phyloP scores from a whole-genome alignment of 2,329 filamentous ascomycete species.

The Calonectria naviculata region DNA sequence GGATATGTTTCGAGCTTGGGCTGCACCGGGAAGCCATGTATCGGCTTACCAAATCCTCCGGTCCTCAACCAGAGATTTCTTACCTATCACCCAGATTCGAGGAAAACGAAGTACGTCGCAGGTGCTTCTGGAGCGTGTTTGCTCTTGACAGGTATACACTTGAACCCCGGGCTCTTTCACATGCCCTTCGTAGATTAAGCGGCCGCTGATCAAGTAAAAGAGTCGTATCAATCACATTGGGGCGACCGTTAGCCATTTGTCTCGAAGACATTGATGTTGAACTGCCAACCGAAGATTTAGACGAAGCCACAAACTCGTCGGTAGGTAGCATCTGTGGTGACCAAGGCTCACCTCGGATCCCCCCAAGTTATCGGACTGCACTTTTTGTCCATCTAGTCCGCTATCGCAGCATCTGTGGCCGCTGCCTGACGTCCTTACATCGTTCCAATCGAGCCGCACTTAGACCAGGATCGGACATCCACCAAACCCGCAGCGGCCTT shows the following conservation, averaged over 20 bases:
- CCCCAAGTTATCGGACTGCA: constrained; percentile 30
- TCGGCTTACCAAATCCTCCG: constrained; percentile 43
- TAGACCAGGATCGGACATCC: constrained; percentile 28
- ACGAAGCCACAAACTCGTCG: not conserved
- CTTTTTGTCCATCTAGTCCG: constrained; percentile 53
- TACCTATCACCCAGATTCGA: constrained; percentile 23
- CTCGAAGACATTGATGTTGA: constrained; percentile 54
- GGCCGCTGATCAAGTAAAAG: not conserved
- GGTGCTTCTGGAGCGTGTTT: constrained; percentile 57
- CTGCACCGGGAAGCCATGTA: constrained; percentile 47
- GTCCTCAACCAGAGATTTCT: not conserved
- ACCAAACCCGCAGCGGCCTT: constrained; percentile 29
- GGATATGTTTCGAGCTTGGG: constrained; percentile 54
- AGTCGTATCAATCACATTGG: constrained; percentile 47
- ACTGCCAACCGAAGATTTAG: constrained; percentile 39
- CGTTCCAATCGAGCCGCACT: constrained; percentile 31
- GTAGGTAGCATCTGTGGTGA: not conserved
- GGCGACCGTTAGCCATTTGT: constrained; percentile 52
- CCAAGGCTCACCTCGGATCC: constrained; percentile 7
- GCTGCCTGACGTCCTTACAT: constrained; percentile 49
- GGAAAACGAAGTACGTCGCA: constrained; percentile 47
- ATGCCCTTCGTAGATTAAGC: not conserved
- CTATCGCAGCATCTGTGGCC: constrained; percentile 54
- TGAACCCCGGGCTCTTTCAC: not conserved
- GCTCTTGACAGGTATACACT: constrained; percentile 49